A percentile compares a stretch with the other conserved stretches of the same genome.
Conservation (phyloP, 148 eudicot genomes). For the Rhododendron kiyosumense region DNA sequence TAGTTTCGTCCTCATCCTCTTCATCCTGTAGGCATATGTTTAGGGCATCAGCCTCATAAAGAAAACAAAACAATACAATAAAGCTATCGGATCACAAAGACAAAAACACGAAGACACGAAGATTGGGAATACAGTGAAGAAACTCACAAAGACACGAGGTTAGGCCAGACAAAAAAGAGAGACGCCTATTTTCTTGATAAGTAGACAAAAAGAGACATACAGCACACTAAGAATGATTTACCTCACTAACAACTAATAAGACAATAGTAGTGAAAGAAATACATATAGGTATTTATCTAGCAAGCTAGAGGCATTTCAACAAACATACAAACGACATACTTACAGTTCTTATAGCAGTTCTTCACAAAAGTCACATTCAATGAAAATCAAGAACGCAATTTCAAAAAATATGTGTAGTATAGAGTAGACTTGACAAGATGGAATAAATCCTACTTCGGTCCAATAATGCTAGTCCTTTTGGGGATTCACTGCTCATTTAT, state of each 20-base stretch:
- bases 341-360: neutral
- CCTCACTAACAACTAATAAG: neutral
- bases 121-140: neutral
- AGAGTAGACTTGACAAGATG: neutral
- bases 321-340: neutral
- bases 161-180: neutral
- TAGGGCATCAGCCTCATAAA: constrained; percentile 2
- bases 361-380: neutral
- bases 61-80: neutral
- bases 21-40: constrained; percentile 46
- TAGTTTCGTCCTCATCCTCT: constrained; percentile 60
- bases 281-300: neutral
- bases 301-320: neutral
- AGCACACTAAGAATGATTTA: too few relatives aligned
- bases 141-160: neutral
- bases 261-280: neutral
- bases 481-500: neutral
- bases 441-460: neutral
- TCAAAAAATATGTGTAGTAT: neutral
- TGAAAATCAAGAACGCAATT: neutral
- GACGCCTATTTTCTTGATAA: neutral
- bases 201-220: neutral
- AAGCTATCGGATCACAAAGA: neutral
- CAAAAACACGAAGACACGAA: too few relatives aligned
- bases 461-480: neutral